These are phyloP conservation scores for Zygotorulaspora sp. DNA, from an alignment of 805 yeast genomes.

Conservation along the genomic window DNA sequence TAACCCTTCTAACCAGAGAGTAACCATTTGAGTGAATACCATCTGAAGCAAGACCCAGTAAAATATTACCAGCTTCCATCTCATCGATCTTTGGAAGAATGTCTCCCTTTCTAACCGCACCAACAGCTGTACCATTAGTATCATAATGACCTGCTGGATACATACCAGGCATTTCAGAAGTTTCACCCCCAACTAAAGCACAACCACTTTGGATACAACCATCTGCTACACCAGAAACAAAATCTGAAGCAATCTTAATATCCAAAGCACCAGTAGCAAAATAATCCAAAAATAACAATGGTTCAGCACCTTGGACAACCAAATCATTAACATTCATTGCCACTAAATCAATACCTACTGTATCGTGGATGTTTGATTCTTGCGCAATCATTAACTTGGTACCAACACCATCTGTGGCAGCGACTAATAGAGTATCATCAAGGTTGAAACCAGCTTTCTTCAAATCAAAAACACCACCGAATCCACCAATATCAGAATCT, in stretches of 20 bases:
- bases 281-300: conserved; percentile 89
- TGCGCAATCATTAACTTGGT: conserved; percentile 95
- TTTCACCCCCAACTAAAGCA: conserved; percentile 98
- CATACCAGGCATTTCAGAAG: conserved; percentile 99
- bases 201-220: conserved; percentile 95
- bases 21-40: conserved; percentile 98
- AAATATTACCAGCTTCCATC: conserved; percentile 75
- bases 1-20: conserved; percentile 87
- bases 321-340: conserved; percentile 99
- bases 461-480: conserved; percentile 94
- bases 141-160: conserved; percentile 94
- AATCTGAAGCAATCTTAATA: conserved; percentile 74
- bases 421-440: conserved; percentile 77
- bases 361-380: conserved; percentile 78
- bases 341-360: conserved; percentile 98
- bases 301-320: conserved; percentile 99
- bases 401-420: conserved; percentile 99
- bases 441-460: conserved; percentile 78
- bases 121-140: conserved; percentile 97
- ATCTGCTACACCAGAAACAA: conserved; percentile 92
- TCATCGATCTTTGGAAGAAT: conserved; percentile 66
- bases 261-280: conserved; percentile 94
- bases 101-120: conserved; percentile 77
- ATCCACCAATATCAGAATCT: conserved; percentile 97
- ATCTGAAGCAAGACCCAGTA: conserved; percentile 82